phyloP scores from a whole-genome alignment of 2,329 filamentous ascomycete species.

The Stagonosporopsis cucurbitacearum region DNA sequence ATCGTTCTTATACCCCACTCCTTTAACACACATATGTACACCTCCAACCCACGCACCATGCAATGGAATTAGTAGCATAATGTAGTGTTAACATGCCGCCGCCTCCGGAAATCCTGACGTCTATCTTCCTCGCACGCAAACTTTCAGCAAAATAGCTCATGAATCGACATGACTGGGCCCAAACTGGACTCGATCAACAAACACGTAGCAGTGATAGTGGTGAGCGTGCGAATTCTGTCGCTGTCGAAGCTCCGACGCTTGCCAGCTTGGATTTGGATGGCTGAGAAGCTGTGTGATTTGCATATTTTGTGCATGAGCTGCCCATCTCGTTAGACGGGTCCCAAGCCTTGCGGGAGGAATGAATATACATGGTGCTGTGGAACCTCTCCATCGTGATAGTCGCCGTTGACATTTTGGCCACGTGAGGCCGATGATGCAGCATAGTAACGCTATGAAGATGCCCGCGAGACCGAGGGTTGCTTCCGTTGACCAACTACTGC shows the following conservation, averaged over 20 bases:
- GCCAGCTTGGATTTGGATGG: not conserved
- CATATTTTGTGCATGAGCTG: not conserved
- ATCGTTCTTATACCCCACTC: not conserved
- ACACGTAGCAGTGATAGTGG: not conserved
- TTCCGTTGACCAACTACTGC: not conserved
- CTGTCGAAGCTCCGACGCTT: not conserved
- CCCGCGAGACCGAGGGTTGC: not conserved
- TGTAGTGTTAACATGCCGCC: not conserved
- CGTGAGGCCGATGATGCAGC: not conserved
- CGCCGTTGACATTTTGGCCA: not conserved
- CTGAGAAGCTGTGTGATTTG: not conserved
- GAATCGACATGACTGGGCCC: not conserved
- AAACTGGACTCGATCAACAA: not conserved
- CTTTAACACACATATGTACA: not conserved
- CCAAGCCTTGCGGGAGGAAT: too few relatives aligned
- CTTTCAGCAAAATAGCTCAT: not conserved
- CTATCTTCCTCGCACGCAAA: not conserved
- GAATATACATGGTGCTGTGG: not conserved
- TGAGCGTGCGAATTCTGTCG: not conserved
- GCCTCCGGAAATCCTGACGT: too few relatives aligned
- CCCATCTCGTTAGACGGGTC: not conserved
- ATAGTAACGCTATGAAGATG: not conserved
- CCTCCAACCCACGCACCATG: not conserved
- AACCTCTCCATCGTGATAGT: not conserved
- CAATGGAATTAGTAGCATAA: not conserved